Conservation (phyloP, 139 green algal genomes). For the Closterium sp. region DNA sequence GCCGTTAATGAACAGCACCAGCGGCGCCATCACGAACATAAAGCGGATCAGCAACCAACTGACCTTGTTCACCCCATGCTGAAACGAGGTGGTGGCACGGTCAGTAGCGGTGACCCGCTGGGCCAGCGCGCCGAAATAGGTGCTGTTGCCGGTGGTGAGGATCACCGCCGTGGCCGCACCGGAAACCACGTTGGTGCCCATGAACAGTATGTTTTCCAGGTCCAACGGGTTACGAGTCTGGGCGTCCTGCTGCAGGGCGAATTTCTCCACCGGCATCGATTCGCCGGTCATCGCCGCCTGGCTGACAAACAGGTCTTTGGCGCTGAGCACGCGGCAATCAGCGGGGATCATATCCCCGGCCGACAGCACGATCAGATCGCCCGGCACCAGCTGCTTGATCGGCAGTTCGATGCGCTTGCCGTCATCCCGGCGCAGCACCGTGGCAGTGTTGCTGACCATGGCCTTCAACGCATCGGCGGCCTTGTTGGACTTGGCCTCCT, state of each 20-base stretch:
- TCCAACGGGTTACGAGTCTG: neutral
- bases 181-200: neutral
- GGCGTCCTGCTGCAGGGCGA: neutral
- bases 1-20: neutral
- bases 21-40: constrained; percentile 1
- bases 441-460: constrained; percentile 1
- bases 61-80: neutral
- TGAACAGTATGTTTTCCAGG: neutral
- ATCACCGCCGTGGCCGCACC: neutral
- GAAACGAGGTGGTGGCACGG: neutral
- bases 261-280: neutral
- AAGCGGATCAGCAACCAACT: neutral
- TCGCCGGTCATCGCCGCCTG: neutral
- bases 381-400: constrained; percentile 64
- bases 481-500: neutral
- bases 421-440: neutral
- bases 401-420: neutral
- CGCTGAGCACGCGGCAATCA: constrained; percentile 58
- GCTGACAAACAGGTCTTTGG: constrained; percentile 7
- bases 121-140: neutral
- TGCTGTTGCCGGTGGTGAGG: neutral
- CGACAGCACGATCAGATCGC: constrained; percentile 70
- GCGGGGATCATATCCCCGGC: constrained; percentile 72
- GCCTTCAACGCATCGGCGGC: neutral
- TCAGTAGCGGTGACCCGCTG: neutral